Conservation (phyloP, 1,284 basidiomycete genomes). For the Hemileia vastatrix region DNA sequence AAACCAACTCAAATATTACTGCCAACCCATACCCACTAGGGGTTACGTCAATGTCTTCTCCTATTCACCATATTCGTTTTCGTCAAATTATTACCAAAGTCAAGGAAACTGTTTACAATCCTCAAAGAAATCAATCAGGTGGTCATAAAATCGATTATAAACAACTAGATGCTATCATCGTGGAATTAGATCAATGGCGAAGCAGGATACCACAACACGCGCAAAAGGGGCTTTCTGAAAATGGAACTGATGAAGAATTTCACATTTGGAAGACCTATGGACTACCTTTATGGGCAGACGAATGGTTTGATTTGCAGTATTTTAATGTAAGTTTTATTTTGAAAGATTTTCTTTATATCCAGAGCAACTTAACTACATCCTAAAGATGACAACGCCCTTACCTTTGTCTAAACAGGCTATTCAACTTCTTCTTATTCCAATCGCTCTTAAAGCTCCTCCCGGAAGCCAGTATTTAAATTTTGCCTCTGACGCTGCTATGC, state of each 20-base stretch:
- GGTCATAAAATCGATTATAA: not conserved
- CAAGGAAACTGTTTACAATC: constrained; percentile 13
- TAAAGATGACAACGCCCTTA: constrained; percentile 8
- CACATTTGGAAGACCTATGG: not conserved
- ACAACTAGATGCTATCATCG: not conserved
- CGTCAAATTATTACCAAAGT: constrained; percentile 11
- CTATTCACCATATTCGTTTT: constrained; percentile 15
- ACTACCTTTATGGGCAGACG: constrained; percentile 2
- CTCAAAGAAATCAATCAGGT: not conserved
- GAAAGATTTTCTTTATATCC: not conserved
- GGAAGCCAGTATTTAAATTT: constrained; percentile 8
- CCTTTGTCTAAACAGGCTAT: not conserved
- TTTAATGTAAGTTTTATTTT: not conserved
- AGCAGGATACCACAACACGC: not conserved
- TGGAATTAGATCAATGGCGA: constrained; percentile 14
- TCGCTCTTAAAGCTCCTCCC: constrained; percentile 5
- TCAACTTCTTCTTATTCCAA: constrained; percentile 15
- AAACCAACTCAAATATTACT: constrained; percentile 6
- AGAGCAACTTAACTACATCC: not conserved
- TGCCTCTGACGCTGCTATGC: constrained; percentile 12
- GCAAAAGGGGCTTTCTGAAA: not conserved
- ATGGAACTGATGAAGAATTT: not conserved
- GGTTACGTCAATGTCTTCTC: constrained; percentile 8
- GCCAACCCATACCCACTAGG: constrained; percentile 12
- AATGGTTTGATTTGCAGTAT: constrained; percentile 21